phyloP scores from a whole-genome alignment of 2,329 filamentous ascomycete genomes.

The Hymenoscyphus infarciens region DNA sequence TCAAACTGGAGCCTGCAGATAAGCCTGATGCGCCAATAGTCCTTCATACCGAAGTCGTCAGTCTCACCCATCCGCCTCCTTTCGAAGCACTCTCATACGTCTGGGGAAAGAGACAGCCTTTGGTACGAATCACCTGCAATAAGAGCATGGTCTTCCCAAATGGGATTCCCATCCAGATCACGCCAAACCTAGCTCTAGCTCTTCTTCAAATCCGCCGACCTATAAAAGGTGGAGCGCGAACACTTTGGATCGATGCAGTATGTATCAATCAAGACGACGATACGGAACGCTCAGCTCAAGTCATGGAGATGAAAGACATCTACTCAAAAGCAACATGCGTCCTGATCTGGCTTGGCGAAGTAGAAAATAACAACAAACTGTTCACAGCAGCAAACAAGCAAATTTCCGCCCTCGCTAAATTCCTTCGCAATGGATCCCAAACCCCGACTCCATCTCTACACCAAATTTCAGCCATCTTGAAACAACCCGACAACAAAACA shows the following conservation, averaged over 20 bases:
- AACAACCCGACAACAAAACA: neutral
- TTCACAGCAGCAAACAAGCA: neutral
- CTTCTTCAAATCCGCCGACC: constrained; percentile 7
- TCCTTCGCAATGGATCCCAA: neutral
- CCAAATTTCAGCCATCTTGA: neutral
- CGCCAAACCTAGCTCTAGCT: constrained; percentile 6
- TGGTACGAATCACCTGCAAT: constrained; percentile 3
- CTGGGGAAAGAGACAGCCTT: constrained; percentile 9
- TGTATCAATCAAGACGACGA: constrained; percentile 13
- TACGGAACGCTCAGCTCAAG: neutral
- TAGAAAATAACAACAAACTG: neutral
- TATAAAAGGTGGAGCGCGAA: neutral
- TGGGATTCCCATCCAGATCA: constrained; percentile 5
- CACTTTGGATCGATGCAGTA: constrained; percentile 13
- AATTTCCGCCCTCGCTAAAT: constrained; percentile 1
- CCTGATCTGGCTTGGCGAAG: constrained; percentile 4
- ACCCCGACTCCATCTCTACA: neutral
- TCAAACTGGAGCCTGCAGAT: neutral
- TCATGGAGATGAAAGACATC: constrained; percentile 7
- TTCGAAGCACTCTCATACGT: constrained; percentile 12
- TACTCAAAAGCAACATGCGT: constrained; percentile 3
- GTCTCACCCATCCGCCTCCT: neutral
- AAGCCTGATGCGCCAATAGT: neutral
- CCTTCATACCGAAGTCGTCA: neutral
- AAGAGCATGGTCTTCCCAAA: no score